Conservation (phyloP, 345 rosid species). For the Eutrema japonicum region DNA sequence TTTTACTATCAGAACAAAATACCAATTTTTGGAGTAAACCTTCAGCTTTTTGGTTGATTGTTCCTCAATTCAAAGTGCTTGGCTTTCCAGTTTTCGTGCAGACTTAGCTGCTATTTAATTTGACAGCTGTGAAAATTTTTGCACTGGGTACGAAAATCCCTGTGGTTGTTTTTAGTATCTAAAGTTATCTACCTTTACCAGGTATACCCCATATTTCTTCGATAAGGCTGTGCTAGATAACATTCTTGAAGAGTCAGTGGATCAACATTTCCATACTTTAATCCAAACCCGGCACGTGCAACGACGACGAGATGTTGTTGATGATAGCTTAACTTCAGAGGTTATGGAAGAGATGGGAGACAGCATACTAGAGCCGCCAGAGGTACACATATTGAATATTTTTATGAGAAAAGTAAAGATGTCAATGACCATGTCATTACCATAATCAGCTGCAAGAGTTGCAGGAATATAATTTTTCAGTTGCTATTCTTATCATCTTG, state of each 20-base stretch:
- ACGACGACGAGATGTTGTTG: conserved; percentile 78
- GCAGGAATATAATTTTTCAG: not conserved
- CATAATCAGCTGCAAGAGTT: not conserved
- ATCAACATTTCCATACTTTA: conserved; percentile 84
- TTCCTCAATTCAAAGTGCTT: not conserved
- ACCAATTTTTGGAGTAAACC: not conserved
- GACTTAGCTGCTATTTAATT: conserved; percentile 6
- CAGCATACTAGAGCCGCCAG: conserved; percentile 85
- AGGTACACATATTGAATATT: too few relatives aligned
- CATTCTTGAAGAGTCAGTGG: conserved; percentile 95
- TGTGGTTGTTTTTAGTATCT: conserved; percentile 13
- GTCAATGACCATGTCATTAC: conserved; percentile 7
- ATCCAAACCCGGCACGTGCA: conserved; percentile 89
- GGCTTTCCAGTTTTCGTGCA: not conserved
- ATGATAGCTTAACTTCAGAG: conserved; percentile 77
- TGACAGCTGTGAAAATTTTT: not conserved
- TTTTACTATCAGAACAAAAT: conserved; percentile 3
- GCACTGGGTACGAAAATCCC: too few relatives aligned
- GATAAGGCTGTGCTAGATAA: conserved; percentile 89
- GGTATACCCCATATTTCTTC: conserved; percentile 98
- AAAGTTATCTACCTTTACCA: conserved; percentile 39
- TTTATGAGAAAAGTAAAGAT: conserved; percentile 12
- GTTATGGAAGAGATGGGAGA: conserved; percentile 91
- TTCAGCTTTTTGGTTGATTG: conserved; percentile 10
- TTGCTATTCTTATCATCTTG: conserved; percentile 19